phyloP scores from a whole-genome alignment of 768 basidiomycete species.

The Xerocomus spinulosus region DNA sequence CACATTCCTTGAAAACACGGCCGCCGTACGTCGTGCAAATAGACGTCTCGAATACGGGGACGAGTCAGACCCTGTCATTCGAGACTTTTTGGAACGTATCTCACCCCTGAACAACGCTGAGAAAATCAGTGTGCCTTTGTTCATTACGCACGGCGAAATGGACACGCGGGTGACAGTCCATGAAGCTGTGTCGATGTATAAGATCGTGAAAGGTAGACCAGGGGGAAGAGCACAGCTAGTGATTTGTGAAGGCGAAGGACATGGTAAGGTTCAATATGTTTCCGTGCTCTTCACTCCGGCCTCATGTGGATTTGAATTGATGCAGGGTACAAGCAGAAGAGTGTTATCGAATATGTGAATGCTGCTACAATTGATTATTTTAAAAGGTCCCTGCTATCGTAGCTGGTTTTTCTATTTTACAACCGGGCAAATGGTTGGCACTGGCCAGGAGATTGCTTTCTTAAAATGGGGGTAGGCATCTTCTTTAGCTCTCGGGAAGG shows the following conservation, averaged over 20 bases:
- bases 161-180: conserved; percentile 38
- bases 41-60: conserved; percentile 40
- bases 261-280: conserved; percentile 29
- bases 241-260: conserved; percentile 40
- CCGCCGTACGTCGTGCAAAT: conserved; percentile 31
- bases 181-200: conserved; percentile 37
- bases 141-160: conserved; percentile 40
- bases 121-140: conserved; percentile 34
- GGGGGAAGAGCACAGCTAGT: conserved; percentile 34
- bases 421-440: no score
- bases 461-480: not conserved
- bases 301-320: conserved; percentile 2
- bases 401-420: conserved; percentile 1
- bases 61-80: conserved; percentile 34
- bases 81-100: conserved; percentile 36
- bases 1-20: conserved; percentile 41
- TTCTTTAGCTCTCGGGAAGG: not conserved
- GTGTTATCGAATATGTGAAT: conserved; percentile 40
- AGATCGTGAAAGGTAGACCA: conserved; percentile 22
- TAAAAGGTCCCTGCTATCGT: conserved; percentile 31
- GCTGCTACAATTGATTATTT: conserved; percentile 37
- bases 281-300: not conserved
- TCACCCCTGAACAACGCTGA: conserved; percentile 38
- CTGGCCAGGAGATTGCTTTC: no score
- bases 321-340: conserved; percentile 41